Evolutionary conservation across 441 rosid genomes (phyloP).

Genomic region (Geranium incanum): DNA sequence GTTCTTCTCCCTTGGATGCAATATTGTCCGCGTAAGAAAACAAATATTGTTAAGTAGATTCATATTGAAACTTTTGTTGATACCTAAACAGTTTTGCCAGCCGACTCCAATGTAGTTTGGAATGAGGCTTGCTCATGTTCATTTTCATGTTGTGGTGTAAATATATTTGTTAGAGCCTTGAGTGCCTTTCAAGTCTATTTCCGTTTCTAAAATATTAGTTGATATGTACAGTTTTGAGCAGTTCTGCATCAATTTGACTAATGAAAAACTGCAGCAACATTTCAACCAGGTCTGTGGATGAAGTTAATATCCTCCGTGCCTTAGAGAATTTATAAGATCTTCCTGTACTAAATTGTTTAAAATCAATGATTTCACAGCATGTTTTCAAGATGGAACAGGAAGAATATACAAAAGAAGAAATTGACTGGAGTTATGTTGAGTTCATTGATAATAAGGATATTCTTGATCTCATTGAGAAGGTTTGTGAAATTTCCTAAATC

Average conservation of each 20-base stretch:
- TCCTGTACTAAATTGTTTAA: conserved; percentile 15
- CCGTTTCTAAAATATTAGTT: conserved; percentile 17
- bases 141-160: not conserved
- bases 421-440: conserved; percentile 78
- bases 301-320: conserved; percentile 14
- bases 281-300: conserved; percentile 58
- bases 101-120: conserved; percentile 6
- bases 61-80: not conserved
- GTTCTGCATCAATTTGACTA: conserved; percentile 75
- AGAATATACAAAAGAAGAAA: conserved; percentile 67
- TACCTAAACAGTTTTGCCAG: not conserved
- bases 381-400: conserved; percentile 86
- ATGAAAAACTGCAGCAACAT: conserved; percentile 80
- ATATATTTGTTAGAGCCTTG: conserved; percentile 7
- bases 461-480: conserved; percentile 68
- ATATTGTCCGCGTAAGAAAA: not conserved
- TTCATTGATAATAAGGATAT: conserved; percentile 68
- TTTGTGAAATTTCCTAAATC: conserved; percentile 16
- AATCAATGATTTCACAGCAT: conserved; percentile 38
- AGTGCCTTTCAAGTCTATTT: conserved; percentile 3
- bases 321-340: conserved; percentile 16
- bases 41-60: not conserved
- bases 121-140: not conserved
- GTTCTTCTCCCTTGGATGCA: not conserved
- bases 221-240: conserved; percentile 61